A percentile compares a stretch with the other conserved stretches of the same genome.
phyloP scores from a whole-genome alignment of 148 eudicot species.

The Rhododendron williamsianum region DNA sequence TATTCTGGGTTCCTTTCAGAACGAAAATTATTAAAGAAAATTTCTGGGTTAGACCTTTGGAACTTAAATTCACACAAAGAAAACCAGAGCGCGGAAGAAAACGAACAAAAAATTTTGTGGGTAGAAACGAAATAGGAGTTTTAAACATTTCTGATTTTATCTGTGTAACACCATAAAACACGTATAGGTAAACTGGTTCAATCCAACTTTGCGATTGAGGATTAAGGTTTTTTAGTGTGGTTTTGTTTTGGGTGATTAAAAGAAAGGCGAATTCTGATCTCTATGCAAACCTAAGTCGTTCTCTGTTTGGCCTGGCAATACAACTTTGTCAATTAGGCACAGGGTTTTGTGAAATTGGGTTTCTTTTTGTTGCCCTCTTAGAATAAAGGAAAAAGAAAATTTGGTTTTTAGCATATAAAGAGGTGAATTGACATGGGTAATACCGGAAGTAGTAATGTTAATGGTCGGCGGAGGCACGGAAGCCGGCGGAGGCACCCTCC shows the following conservation, averaged over 20 bases:
- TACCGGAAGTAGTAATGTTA: conserved; percentile 39
- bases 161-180: neutral
- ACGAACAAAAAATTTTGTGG: neutral
- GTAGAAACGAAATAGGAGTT: neutral
- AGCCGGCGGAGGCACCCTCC: conserved; percentile 36
- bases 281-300: neutral
- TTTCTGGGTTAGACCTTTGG: neutral
- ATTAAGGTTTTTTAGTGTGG: neutral
- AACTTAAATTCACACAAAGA: neutral
- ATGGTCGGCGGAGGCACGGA: conserved; percentile 42
- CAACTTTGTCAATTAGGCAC: neutral
- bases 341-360: neutral
- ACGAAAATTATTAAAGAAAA: neutral
- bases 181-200: neutral
- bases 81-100: neutral
- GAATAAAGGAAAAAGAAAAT: neutral
- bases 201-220: neutral
- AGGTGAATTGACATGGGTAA: conserved; percentile 53
- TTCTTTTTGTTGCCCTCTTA: neutral
- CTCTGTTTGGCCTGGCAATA: neutral
- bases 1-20: neutral
- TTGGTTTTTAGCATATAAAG: neutral
- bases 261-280: neutral
- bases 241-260: neutral
- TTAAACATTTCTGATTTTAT: neutral